Evolutionary conservation across 768 basidiomycete species (phyloP).

Genomic region (Hygrophoropsis aurantiaca): DNA sequence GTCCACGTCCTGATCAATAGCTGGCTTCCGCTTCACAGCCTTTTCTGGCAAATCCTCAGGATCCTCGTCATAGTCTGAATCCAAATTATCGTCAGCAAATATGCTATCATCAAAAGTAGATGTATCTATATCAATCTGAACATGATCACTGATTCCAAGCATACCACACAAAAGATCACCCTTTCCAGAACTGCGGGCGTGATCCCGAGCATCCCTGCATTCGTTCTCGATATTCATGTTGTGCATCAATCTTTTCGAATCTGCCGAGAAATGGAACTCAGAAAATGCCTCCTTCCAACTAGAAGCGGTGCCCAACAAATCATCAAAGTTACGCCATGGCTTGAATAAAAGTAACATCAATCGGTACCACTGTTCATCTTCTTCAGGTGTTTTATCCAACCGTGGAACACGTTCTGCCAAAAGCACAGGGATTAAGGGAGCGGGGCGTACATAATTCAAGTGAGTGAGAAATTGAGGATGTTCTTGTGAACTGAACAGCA

Average conservation of each 20-base stretch:
- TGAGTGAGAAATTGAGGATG: constrained; percentile 7
- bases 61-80: no score
- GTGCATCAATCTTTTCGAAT: background rate
- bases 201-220: constrained; percentile 8
- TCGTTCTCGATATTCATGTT: constrained; percentile 8
- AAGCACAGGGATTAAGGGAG: constrained; percentile 6
- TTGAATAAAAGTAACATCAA: constrained; percentile 2
- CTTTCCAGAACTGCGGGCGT: no score
- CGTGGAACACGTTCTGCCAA: constrained; percentile 2
- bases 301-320: background rate
- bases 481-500: background rate
- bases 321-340: constrained; percentile 1
- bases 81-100: no score
- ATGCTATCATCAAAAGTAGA: no score
- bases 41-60: no score
- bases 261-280: background rate
- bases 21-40: no score
- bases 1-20: no score
- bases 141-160: no score
- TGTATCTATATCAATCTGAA: no score
- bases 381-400: background rate
- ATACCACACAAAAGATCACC: no score
- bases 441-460: background rate
- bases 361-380: background rate
- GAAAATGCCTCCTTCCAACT: background rate